Conservation (phyloP, 208 protist genomes). For the Trichomonas gallinae region DNA sequence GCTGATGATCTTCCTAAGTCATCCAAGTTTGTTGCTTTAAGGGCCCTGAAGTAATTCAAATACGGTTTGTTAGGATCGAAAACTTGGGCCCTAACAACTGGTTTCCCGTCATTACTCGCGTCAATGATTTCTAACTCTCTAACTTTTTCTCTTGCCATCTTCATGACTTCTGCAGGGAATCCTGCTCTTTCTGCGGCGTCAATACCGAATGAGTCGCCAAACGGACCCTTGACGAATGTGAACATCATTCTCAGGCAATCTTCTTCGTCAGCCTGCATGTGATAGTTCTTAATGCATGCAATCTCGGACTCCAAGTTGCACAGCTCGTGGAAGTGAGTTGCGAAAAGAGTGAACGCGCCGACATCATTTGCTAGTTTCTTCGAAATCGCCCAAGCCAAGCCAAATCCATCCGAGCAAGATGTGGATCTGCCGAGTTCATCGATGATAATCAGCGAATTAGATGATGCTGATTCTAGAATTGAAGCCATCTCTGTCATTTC, state of each 20-base stretch:
- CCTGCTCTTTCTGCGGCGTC: slow-evolving; percentile 61
- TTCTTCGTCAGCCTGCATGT: slow-evolving; percentile 30
- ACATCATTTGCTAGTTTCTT: slow-evolving; percentile 51
- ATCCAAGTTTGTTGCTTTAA: not conserved
- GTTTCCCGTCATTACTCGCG: not conserved
- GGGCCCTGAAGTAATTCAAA: not conserved
- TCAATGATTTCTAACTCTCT: slow-evolving; percentile 27
- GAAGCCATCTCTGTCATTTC: slow-evolving; percentile 96
- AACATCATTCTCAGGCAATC: slow-evolving; percentile 45
- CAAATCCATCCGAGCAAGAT: slow-evolving; percentile 97
- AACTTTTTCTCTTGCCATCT: slow-evolving; percentile 30
- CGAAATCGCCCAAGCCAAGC: slow-evolving; percentile 92
- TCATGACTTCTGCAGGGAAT: slow-evolving; percentile 50
- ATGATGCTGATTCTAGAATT: slow-evolving; percentile 71
- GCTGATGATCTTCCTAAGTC: not conserved
- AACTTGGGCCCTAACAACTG: not conserved
- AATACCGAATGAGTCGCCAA: slow-evolving; percentile 63
- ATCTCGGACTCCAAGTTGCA: slow-evolving; percentile 58
- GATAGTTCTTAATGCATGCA: not conserved
- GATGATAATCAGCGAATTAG: slow-evolving; percentile 83
- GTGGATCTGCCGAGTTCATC: slow-evolving; percentile 97
- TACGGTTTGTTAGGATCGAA: slow-evolving; percentile 7
- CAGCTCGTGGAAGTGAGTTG: slow-evolving; percentile 99
- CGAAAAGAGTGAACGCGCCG: slow-evolving; percentile 67
- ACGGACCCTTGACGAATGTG: slow-evolving; percentile 42